Percentiles rank a stretch among this genome's conserved stretches.
Evolutionary conservation across 257 asterid genomes (phyloP).

Genomic region (Solanum neorickii): DNA sequence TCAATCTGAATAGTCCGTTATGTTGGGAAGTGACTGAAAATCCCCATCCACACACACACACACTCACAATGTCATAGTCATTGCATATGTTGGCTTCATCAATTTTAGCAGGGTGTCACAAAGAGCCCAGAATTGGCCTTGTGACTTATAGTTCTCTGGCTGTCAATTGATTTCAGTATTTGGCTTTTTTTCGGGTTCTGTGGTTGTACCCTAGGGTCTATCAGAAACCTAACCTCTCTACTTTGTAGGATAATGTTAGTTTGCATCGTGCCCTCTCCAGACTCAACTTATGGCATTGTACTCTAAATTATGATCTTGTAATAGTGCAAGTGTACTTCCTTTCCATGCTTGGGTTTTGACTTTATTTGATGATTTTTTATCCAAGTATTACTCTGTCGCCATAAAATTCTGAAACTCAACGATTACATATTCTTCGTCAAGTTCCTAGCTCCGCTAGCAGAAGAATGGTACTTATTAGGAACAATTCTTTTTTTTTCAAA

Average conservation of each 20-base stretch:
- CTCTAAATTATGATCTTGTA: background rate
- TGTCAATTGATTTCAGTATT: background rate
- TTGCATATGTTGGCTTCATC: background rate
- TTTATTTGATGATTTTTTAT: too few species aligned
- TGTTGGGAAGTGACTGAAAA: background rate
- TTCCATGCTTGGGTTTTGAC: too few species aligned
- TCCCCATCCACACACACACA: background rate
- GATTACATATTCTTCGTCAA: too few species aligned
- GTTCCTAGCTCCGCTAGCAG: too few species aligned
- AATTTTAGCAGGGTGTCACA: background rate
- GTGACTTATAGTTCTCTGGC: background rate
- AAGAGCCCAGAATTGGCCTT: background rate
- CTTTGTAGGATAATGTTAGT: background rate
- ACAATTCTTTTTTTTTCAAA: too few species aligned
- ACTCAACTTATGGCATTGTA: background rate
- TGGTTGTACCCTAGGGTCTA: background rate
- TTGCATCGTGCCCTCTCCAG: background rate
- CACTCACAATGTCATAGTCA: background rate
- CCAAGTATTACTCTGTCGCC: too few species aligned
- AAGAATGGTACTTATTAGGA: too few species aligned
- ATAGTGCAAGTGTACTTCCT: background rate
- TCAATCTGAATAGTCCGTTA: background rate
- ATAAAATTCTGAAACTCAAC: too few species aligned
- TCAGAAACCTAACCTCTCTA: background rate
- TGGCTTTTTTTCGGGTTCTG: background rate